phyloP scores from a whole-genome alignment of 2,329 filamentous ascomycete species.

The Arthrobotrys musiformis region DNA sequence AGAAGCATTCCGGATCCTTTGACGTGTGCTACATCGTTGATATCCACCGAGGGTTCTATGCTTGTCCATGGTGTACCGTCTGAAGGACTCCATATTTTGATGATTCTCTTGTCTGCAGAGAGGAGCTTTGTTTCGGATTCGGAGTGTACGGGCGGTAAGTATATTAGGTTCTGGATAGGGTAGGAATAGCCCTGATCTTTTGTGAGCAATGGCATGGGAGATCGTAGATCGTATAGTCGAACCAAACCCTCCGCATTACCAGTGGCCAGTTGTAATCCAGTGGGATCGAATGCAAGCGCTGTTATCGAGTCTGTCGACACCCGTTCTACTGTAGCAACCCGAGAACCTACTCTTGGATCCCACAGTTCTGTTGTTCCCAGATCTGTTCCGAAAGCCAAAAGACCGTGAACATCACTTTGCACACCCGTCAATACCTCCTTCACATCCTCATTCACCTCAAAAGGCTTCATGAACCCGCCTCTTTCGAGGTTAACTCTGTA shows the following conservation, averaged over 20 bases:
- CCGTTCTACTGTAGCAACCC: constrained; percentile 70
- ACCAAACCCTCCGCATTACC: constrained; percentile 89
- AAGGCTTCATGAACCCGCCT: constrained; percentile 93
- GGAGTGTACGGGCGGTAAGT: constrained; percentile 70
- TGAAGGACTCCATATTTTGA: constrained; percentile 92
- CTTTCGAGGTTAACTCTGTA: constrained; percentile 91
- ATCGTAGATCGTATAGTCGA: constrained; percentile 90
- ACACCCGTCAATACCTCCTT: constrained; percentile 88
- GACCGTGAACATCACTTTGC: constrained; percentile 90
- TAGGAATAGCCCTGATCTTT: constrained; percentile 98
- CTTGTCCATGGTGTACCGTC: constrained; percentile 92
- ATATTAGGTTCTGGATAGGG: constrained; percentile 83
- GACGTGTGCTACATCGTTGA: constrained; percentile 94
- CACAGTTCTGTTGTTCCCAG: constrained; percentile 97
- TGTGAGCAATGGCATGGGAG: constrained; percentile 82
- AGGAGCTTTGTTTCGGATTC: constrained; percentile 87
- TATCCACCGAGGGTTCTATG: constrained; percentile 91
- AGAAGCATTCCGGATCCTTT: constrained; percentile 93
- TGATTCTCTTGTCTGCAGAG: constrained; percentile 91
- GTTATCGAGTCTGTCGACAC: constrained; percentile 65
- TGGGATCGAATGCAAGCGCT: constrained; percentile 83
- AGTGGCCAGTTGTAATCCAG: constrained; percentile 84
- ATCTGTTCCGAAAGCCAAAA: constrained; percentile 92
- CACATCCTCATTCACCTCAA: constrained; percentile 85
- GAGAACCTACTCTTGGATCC: constrained; percentile 85